These are phyloP conservation scores for Fusarium burgessii DNA, from an alignment of 2,329 filamentous ascomycete genomes.

Conservation along the genomic window DNA sequence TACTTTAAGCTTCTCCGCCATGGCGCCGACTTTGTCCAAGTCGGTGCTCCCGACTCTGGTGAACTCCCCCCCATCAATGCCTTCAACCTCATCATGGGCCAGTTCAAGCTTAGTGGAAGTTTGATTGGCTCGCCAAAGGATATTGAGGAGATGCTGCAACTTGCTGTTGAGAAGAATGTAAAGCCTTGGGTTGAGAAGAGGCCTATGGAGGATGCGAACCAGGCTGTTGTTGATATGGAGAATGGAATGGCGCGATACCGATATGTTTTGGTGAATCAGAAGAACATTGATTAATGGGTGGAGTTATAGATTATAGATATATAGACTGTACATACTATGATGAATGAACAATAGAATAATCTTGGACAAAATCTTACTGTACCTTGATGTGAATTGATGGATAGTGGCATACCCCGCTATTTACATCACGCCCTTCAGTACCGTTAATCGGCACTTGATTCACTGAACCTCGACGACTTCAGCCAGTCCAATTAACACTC, in stretches of 20 bases:
- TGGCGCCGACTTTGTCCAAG: slow-evolving; percentile 72
- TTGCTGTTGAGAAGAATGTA: slow-evolving; percentile 67
- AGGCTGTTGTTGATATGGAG: slow-evolving; percentile 66
- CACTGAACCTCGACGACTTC: not conserved
- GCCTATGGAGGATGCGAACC: slow-evolving; percentile 67
- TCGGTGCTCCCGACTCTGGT: slow-evolving; percentile 56
- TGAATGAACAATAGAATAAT: slow-evolving; percentile 22
- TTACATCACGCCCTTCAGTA: slow-evolving; percentile 28
- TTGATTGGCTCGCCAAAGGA: slow-evolving; percentile 63
- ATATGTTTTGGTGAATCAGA: slow-evolving; percentile 60
- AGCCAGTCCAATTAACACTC: too few relatives aligned
- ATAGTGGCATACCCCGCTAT: slow-evolving; percentile 41
- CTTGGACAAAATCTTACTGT: not conserved
- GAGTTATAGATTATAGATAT: slow-evolving; percentile 8
- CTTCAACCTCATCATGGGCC: slow-evolving; percentile 39
- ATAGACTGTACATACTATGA: slow-evolving; percentile 15
- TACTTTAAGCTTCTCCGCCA: slow-evolving; percentile 71
- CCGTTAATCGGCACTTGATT: not conserved
- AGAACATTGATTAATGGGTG: slow-evolving; percentile 33
- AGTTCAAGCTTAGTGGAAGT: slow-evolving; percentile 59
- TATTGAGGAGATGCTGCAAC: slow-evolving; percentile 69
- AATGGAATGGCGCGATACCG: slow-evolving; percentile 63
- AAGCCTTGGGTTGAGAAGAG: slow-evolving; percentile 68
- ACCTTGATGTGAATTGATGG: not conserved
- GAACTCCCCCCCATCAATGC: slow-evolving; percentile 42